These are phyloP conservation scores for Russula sp. DNA, from an alignment of 768 basidiomycete species.

Conservation along the genomic window DNA sequence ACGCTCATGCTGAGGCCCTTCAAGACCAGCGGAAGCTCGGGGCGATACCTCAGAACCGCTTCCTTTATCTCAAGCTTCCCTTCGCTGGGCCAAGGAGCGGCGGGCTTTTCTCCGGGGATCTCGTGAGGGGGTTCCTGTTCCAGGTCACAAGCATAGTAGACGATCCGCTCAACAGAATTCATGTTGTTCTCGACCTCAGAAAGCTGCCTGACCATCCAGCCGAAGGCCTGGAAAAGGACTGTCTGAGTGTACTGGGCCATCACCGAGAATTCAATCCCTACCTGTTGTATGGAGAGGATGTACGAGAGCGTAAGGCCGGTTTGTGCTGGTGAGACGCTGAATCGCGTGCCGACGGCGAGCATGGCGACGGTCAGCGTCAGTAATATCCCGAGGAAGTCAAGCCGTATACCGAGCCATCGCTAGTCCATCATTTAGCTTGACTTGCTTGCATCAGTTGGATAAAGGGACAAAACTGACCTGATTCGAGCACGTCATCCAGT, in stretches of 20 bases:
- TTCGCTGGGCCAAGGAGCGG: slow-evolving; percentile 63
- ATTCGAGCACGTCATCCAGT: slow-evolving; percentile 81
- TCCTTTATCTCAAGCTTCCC: slow-evolving; percentile 72
- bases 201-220: slow-evolving; percentile 69
- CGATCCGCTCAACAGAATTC: slow-evolving; percentile 83
- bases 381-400: slow-evolving; percentile 75
- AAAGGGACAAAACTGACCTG: slow-evolving; percentile 40
- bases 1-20: slow-evolving; percentile 72
- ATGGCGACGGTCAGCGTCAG: slow-evolving; percentile 76
- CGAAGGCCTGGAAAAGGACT: slow-evolving; percentile 43
- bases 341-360: slow-evolving; percentile 67
- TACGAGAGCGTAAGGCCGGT: slow-evolving; percentile 76
- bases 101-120: slow-evolving; percentile 52
- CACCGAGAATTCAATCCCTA: slow-evolving; percentile 29
- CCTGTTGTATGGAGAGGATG: slow-evolving; percentile 73
- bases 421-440: slow-evolving; percentile 61
- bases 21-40: slow-evolving; percentile 84
- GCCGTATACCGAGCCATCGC: slow-evolving; percentile 84
- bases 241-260: background rate
- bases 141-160: slow-evolving; percentile 72
- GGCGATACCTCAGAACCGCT: slow-evolving; percentile 76
- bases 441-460: slow-evolving; percentile 37
- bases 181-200: slow-evolving; percentile 92
- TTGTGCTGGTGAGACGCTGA: slow-evolving; percentile 70
- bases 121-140: slow-evolving; percentile 79